Base-by-base conservation (phyloP, 257 asterid genomes). In the Nicotiana undulata region DNA sequence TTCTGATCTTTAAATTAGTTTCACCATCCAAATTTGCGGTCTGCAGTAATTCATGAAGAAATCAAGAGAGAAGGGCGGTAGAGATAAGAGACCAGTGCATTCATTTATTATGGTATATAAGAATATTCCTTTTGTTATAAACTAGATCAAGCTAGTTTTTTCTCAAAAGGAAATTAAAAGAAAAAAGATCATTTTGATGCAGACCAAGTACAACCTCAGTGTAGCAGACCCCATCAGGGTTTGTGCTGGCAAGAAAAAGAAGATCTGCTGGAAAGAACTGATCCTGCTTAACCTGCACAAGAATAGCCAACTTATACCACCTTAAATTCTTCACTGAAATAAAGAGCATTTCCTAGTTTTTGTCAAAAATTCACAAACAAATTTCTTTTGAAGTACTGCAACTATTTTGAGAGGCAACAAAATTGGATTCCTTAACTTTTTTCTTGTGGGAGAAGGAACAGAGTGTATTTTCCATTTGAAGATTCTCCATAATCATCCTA, bases 21-120 rank as follows among this genome's bases (percentile, higher is more conserved):
- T 96, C 99, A 72, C 99, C 99, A 87, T 96, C 99, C 88, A 96
- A 89, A 86, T 96, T 96, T 83, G 99, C 99, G 32, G 99, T 96
- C 99, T 96, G 91, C 79, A 82, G 81, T 49, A 83, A 65, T 83
- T 76, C 75, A 83, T 63, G 24, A 8, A 78, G 81, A 75, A 72
- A 12, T 52, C 56, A 66, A 65, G 64, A 80, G 32, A 61, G 53
- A 82, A 81, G 46, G 9, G 82, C 7, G 4, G 76, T 84, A 56
- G 28, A 65, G 32, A 79, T 56, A 59, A 59, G 65, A 77, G 37
- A 66, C 20, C 81, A 51, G 16, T 58, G 59, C 74, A 65, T 61
- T 29, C 56, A 40, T 52, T 56, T 22, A 64, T 56, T 22, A 64
- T 61, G 11, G 52, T 32, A 53, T 79, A 80, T 24, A 52, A 49